Evolutionary conservation across 1,284 basidiomycete species (phyloP), one percentile per base, ranked within the genome.

Genomic region (Sanghuangporus sanghuang): DNA sequence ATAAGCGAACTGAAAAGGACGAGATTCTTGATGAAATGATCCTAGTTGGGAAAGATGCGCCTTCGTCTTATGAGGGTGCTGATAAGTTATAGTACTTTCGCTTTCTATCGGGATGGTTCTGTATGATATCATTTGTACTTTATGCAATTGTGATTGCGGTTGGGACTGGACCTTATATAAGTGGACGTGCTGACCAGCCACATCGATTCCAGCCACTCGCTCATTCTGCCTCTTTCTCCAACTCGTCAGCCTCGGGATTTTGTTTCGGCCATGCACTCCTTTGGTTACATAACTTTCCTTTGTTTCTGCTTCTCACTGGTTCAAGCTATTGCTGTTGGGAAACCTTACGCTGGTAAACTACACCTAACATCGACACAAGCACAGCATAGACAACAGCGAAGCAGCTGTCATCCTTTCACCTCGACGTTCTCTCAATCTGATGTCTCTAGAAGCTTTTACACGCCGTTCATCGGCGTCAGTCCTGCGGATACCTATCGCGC

Each of bases 1-100:
- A 91, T 76, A 96, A 97, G 75, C 84, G 89, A n/a, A 87, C 88
- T 6, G 90, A 93, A 71, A 79, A 85, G 57, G 87, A 88, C 49
- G 83, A 85, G 62, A 79, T 91, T 23, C 68, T 93, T 39, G 90
- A 95, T 70, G 76, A 82, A 66, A 79, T 87, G 76, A 71, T 84
- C 16, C 77, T 92, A 6, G 78, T 79, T 2, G 90, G 90, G 23
- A 60, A 61, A 35, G 69, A 68, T 14, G 69, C 69, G 7, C 58
- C 68, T 35, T n/a, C 64, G 32, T 57, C 62, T 46, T 66, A 63
- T 39, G 65, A 63, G 39, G 61, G 64, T 16, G 44, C 61, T 7
- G 53, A n/a, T 5, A 61, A 50, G 48, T n/a, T 44, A n/a, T 46
- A 27, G 48, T 11, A 6, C 21, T 35, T 18, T 46, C 44, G 18